These are phyloP conservation scores for Citrullus colocynthis DNA, from an alignment of 306 rosid genomes.

Conservation along the genomic window DNA sequence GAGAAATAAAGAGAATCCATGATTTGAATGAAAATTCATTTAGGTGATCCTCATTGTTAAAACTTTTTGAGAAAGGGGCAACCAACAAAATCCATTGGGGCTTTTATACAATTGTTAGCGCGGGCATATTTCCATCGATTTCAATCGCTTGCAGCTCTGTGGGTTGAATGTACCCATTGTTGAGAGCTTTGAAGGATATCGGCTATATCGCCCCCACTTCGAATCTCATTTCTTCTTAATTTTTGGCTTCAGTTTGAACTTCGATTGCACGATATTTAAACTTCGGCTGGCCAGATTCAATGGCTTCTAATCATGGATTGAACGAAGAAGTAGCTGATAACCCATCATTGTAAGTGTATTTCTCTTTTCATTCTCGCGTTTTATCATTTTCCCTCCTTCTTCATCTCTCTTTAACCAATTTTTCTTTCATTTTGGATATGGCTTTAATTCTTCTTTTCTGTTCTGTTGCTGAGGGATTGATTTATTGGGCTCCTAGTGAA, in stretches of 20 bases:
- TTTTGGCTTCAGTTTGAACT: not conserved
- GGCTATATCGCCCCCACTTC: too few species aligned
- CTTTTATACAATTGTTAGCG: not conserved
- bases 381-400: not conserved
- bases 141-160: not conserved
- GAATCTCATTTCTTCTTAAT: too few species aligned
- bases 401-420: not conserved
- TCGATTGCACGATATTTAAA: not conserved
- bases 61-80: too few species aligned
- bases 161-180: not conserved
- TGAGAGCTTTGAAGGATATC: not conserved
- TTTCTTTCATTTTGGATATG: not conserved
- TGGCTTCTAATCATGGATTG: constrained; percentile 1
- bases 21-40: too few species aligned
- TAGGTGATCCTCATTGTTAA: too few species aligned
- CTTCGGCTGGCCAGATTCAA: not conserved
- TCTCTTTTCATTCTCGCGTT: not conserved
- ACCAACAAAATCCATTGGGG: too few species aligned
- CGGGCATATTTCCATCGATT: not conserved
- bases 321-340: not conserved
- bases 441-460: not conserved
- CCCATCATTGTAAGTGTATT: constrained; percentile 3
- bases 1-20: too few species aligned
- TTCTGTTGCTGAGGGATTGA: not conserved
- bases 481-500: not conserved